Percentiles rank a stretch among this genome's conserved stretches.
phyloP scores from a whole-genome alignment of 2,329 filamentous ascomycete genomes.

The Myrmaecium sp. region DNA sequence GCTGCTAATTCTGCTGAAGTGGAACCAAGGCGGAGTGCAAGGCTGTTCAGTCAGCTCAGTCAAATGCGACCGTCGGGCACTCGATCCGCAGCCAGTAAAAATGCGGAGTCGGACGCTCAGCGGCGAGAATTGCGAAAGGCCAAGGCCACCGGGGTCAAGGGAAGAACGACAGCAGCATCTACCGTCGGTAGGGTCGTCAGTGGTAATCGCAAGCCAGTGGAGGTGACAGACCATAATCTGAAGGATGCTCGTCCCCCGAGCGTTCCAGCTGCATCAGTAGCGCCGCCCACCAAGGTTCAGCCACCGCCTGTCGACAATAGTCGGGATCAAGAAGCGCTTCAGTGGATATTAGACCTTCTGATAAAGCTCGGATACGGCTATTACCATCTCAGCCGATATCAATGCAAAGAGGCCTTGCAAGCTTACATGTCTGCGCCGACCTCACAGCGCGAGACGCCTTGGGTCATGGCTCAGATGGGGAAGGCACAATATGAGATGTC shows the following conservation, averaged over 20 bases:
- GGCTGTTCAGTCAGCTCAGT: constrained; percentile 35
- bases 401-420: constrained; percentile 59
- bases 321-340: constrained; percentile 60
- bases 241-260: constrained; percentile 36
- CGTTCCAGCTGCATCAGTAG: constrained; percentile 11
- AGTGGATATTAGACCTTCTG: constrained; percentile 62
- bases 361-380: constrained; percentile 70
- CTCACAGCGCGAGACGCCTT: constrained; percentile 74
- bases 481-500: constrained; percentile 84
- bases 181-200: constrained; percentile 77
- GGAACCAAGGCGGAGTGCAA: constrained; percentile 26
- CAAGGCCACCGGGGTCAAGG: constrained; percentile 56
- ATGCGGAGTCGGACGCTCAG: constrained; percentile 36
- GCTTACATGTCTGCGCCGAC: constrained; percentile 54
- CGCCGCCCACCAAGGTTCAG: constrained; percentile 14
- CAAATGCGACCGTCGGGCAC: constrained; percentile 49
- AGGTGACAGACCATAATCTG: constrained; percentile 50
- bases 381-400: constrained; percentile 60
- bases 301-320: constrained; percentile 32
- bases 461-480: constrained; percentile 81
- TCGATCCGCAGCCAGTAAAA: constrained; percentile 35
- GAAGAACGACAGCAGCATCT: constrained; percentile 40
- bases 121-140: constrained; percentile 69
- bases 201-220: constrained; percentile 68
- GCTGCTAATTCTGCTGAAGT: constrained; percentile 23